Conservation (phyloP, 768 basidiomycete species). For the Boletus reticuloceps region DNA sequence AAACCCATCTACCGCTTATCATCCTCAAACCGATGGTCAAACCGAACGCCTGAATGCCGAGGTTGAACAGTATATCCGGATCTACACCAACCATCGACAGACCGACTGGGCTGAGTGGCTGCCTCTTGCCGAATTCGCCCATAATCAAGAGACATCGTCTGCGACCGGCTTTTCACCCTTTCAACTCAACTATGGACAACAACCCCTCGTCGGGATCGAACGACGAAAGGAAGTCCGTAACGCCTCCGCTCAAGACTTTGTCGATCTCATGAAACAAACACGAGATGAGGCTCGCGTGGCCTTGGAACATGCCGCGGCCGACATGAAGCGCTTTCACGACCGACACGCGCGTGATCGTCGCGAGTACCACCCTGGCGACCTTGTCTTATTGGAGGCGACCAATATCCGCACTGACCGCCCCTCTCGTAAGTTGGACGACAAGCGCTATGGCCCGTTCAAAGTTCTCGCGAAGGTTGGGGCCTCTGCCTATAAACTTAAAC, state of each 20-base stretch:
- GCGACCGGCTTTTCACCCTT: background rate
- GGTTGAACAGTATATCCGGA: background rate
- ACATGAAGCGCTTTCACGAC: background rate
- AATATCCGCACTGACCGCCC: background rate
- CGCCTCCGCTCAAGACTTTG: no score
- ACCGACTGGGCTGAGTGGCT: background rate
- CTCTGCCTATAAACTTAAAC: background rate
- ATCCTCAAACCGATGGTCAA: background rate
- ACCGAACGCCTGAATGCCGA: background rate
- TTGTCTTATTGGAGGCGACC: background rate
- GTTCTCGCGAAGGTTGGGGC: background rate
- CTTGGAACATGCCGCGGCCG: background rate
- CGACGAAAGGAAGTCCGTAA: no score
- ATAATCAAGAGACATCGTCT: background rate
- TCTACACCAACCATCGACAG: background rate
- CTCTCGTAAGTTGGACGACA: background rate
- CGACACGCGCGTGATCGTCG: background rate
- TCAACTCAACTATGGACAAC: background rate
- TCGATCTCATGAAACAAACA: no score
- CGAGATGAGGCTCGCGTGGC: background rate
- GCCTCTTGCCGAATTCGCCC: background rate
- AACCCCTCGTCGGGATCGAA: background rate
- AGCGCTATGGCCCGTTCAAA: background rate
- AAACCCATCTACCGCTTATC: no score
- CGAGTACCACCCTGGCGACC: background rate